These are phyloP conservation scores for Solanum hybrid DNA, from an alignment of 305 asterid genomes.

Conservation along the genomic window DNA sequence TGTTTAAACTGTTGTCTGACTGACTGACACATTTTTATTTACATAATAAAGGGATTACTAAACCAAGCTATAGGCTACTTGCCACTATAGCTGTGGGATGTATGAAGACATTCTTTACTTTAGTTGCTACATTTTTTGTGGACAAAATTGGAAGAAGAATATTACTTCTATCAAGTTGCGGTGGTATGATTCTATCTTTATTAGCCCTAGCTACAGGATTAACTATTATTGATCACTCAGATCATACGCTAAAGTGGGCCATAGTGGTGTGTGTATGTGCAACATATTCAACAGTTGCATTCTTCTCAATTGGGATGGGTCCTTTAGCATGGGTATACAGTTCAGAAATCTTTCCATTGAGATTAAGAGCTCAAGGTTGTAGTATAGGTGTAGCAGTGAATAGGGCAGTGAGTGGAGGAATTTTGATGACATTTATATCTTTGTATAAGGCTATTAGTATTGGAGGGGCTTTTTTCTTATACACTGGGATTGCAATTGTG, in stretches of 20 bases:
- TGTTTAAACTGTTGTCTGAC: neutral
- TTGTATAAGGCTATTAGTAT: constrained; percentile 31
- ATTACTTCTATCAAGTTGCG: constrained; percentile 43
- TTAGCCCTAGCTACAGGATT: constrained; percentile 28
- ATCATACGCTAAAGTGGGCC: constrained; percentile 11
- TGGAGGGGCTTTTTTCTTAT: constrained; percentile 50
- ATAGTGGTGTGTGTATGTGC: constrained; percentile 15
- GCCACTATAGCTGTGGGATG: constrained; percentile 42
- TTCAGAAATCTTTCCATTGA: constrained; percentile 49
- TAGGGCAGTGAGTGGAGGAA: constrained; percentile 34
- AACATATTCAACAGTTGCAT: constrained; percentile 29
- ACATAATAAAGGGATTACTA: constrained; percentile 7
- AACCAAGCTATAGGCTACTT: constrained; percentile 24
- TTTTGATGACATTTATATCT: constrained; percentile 41
- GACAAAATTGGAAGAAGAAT: constrained; percentile 45
- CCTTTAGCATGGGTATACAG: constrained; percentile 65
- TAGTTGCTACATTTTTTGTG: constrained; percentile 41
- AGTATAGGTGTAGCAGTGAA: constrained; percentile 37
- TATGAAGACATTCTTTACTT: constrained; percentile 26
- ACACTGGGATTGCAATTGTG: constrained; percentile 15
- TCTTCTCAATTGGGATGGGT: constrained; percentile 57
- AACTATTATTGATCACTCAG: constrained; percentile 21
- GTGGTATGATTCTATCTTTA: constrained; percentile 33
- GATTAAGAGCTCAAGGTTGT: constrained; percentile 54
- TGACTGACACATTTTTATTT: neutral